Percentiles rank a stretch among this genome's conserved stretches.
Evolutionary conservation across 257 asterid species (phyloP).

Genomic region (Eustoma russellianum): DNA sequence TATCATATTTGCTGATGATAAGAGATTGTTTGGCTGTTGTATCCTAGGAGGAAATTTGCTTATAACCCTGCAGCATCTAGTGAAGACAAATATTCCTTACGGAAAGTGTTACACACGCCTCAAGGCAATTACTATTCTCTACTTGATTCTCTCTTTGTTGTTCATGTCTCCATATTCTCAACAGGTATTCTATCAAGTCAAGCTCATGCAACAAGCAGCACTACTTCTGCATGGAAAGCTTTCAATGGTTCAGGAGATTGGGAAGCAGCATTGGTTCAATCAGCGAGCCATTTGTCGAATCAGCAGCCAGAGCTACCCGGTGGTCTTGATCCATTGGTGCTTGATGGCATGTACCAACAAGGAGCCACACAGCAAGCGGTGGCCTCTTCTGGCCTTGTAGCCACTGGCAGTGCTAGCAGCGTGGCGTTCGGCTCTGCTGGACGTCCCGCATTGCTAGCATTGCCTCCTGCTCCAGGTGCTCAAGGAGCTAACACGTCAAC

Average conservation of each 20-base stretch:
- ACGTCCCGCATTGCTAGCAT: constrained; percentile 66
- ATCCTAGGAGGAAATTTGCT: no score
- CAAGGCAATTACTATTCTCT: no score
- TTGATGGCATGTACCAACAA: constrained; percentile 88
- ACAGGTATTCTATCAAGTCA: constrained; percentile 22
- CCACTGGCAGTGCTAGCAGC: constrained; percentile 82
- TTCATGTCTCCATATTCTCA: no score
- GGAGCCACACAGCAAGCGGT: constrained; percentile 46
- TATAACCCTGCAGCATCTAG: no score
- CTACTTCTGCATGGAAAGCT: constrained; percentile 70
- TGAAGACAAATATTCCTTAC: no score
- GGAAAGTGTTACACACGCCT: no score
- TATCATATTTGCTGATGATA: no score
- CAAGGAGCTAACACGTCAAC: constrained; percentile 15
- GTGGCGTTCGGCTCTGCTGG: constrained; percentile 83
- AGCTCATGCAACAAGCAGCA: constrained; percentile 17
- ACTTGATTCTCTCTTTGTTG: no score
- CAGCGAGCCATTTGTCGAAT: constrained; percentile 64
- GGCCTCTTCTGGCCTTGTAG: constrained; percentile 48
- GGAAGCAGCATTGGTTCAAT: constrained; percentile 66
- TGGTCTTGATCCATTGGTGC: constrained; percentile 50
- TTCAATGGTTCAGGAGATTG: constrained; percentile 65
- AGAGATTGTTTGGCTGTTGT: no score
- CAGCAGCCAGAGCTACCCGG: constrained; percentile 57
- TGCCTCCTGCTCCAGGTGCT: constrained; percentile 70